A percentile compares a stretch with the other conserved stretches of the same genome.
Evolutionary conservation across 257 asterid species (phyloP).

Genomic region (Solanum tacnaense): DNA sequence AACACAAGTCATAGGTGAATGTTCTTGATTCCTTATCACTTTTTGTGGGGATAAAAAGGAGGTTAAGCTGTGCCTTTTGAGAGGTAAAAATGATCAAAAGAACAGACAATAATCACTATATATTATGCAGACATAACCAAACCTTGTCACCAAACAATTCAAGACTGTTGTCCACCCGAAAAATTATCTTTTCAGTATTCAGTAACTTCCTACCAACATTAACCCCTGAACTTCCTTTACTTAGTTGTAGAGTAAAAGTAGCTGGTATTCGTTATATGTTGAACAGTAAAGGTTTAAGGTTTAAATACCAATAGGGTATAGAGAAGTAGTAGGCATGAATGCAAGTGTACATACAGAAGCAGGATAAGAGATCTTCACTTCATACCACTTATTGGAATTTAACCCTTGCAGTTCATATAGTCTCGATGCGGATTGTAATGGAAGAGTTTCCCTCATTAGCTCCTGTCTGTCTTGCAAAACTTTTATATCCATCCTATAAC

Average conservation of each 20-base stretch:
- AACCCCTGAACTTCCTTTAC: slow-evolving; percentile 30
- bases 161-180: slow-evolving; percentile 28
- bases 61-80: background rate
- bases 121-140: background rate
- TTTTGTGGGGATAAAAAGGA: background rate
- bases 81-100: background rate
- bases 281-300: background rate
- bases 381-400: slow-evolving; percentile 55
- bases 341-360: slow-evolving; percentile 62
- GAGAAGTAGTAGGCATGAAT: background rate
- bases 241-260: slow-evolving; percentile 54
- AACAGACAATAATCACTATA: background rate
- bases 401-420: slow-evolving; percentile 53
- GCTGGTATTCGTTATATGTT: slow-evolving; percentile 55
- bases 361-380: slow-evolving; percentile 94
- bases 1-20: background rate
- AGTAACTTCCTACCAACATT: slow-evolving; percentile 63
- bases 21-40: background rate
- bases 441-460: slow-evolving; percentile 43
- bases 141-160: slow-evolving; percentile 34
- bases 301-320: background rate
- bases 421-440: slow-evolving; percentile 42
- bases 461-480: slow-evolving; percentile 47
- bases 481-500: slow-evolving; percentile 25
- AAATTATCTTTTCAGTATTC: slow-evolving; percentile 71